These are phyloP conservation scores for Solanum chmielewskii DNA, from an alignment of 257 asterid genomes.

Conservation along the genomic window DNA sequence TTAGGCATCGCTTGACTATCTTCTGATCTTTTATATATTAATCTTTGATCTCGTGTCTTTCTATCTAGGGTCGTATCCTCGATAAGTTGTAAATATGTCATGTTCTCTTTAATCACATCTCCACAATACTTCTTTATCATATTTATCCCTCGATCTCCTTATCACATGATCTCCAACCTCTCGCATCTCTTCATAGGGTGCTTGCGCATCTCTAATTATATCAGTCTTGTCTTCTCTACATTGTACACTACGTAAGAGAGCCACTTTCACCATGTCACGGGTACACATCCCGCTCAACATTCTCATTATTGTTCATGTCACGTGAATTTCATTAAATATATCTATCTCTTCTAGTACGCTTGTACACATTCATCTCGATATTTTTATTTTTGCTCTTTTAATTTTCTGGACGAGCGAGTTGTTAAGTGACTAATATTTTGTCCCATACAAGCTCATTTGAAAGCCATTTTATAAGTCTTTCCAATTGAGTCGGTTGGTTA, in stretches of 20 bases:
- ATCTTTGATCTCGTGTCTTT: not conserved
- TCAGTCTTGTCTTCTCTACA: not conserved
- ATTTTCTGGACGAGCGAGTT: not conserved
- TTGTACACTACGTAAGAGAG: not conserved
- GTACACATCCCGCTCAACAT: not conserved
- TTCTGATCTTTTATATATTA: not conserved
- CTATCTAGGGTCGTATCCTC: not conserved
- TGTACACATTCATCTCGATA: not conserved
- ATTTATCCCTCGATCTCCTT: not conserved
- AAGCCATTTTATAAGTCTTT: not conserved
- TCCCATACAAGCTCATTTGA: not conserved
- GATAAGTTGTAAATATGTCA: not conserved
- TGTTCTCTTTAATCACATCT: not conserved
- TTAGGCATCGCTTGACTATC: not conserved
- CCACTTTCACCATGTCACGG: not conserved
- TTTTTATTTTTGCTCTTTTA: not conserved
- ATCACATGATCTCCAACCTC: not conserved
- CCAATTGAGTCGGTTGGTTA: not conserved
- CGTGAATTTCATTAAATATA: not conserved
- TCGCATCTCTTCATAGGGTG: not conserved
- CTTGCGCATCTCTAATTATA: not conserved
- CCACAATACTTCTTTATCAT: not conserved
- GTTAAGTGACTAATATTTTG: not conserved
- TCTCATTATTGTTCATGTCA: not conserved
- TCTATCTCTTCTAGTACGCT: accelerated